These are phyloP conservation scores for Laburnicola sp. DNA, from an alignment of 2,329 filamentous ascomycete genomes.

Conservation along the genomic window DNA sequence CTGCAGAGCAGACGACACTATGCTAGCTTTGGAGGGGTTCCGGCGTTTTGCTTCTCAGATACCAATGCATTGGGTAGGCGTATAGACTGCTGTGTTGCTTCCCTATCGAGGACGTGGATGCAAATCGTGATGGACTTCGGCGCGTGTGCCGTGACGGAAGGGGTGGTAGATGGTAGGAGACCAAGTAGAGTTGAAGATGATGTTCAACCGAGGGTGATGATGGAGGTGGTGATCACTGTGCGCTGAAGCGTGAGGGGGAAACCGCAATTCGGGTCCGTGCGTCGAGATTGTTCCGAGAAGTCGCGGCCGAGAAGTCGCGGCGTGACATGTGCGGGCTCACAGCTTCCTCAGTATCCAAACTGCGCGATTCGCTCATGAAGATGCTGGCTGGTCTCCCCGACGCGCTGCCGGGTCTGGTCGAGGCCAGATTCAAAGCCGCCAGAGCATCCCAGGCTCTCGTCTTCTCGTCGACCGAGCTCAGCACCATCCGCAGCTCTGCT, in stretches of 20 bases:
- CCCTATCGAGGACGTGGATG: too few relatives aligned
- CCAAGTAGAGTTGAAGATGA: too few relatives aligned
- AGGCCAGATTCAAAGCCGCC: slow-evolving; percentile 43
- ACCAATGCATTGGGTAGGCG: neutral
- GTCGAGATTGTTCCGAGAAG: too few relatives aligned
- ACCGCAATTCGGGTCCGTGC: too few relatives aligned
- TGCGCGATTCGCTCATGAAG: slow-evolving; percentile 13
- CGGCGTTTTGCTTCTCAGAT: neutral
- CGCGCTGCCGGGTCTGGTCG: slow-evolving; percentile 42
- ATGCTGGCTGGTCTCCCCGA: slow-evolving; percentile 42
- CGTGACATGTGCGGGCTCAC: too few relatives aligned
- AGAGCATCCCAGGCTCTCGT: slow-evolving; percentile 40
- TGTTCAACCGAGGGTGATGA: too few relatives aligned
- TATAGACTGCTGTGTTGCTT: neutral
- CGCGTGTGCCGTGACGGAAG: too few relatives aligned
- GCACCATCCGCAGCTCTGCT: slow-evolving; percentile 42
- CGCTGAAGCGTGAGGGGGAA: too few relatives aligned
- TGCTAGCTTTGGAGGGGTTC: neutral
- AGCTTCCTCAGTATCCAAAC: neutral
- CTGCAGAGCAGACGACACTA: neutral
- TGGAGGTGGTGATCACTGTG: too few relatives aligned
- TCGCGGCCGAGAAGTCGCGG: too few relatives aligned
- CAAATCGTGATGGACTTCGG: too few relatives aligned
- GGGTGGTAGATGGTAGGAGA: too few relatives aligned
- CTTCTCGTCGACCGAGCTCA: slow-evolving; percentile 47